Evolutionary conservation across 495 filamentous ascomycete species (phyloP).

Genomic region (Penicillium pancosmium): DNA sequence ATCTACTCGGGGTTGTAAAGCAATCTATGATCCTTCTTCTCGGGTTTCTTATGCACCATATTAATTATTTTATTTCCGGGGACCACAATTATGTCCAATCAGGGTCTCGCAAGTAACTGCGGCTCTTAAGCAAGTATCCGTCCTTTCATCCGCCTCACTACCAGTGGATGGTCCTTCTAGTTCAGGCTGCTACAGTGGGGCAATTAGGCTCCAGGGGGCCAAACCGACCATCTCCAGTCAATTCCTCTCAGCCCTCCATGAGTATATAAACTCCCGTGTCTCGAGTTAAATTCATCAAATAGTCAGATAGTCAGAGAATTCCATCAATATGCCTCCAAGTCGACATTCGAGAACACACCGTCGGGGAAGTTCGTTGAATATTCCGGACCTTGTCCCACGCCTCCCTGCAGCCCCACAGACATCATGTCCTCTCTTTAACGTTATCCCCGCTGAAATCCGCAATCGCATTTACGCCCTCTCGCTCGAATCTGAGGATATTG

Average conservation of each 20-base stretch:
- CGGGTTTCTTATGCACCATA: too few species aligned
- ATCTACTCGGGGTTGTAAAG: too few species aligned
- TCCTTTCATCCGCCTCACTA: too few species aligned
- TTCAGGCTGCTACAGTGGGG: background rate
- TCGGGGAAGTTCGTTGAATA: background rate
- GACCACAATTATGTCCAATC: too few species aligned
- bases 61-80: too few species aligned
- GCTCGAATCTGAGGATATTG: constrained; percentile 15
- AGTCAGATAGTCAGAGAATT: background rate
- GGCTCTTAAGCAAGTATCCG: too few species aligned
- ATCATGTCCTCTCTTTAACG: constrained; percentile 12
- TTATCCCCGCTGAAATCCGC: constrained; percentile 18
- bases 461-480: constrained; percentile 16
- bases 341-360: background rate
- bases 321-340: background rate
- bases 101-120: too few species aligned
- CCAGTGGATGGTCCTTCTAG: background rate
- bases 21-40: too few species aligned
- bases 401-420: constrained; percentile 11
- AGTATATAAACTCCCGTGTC: background rate
- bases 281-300: background rate
- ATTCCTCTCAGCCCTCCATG: background rate
- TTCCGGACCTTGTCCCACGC: constrained; percentile 11
- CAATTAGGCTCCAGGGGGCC: background rate
- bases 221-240: background rate